Percentiles rank a stretch among this genome's conserved stretches.
phyloP scores from a whole-genome alignment of 78 protist species.

The Dictyostelium citrinum region DNA sequence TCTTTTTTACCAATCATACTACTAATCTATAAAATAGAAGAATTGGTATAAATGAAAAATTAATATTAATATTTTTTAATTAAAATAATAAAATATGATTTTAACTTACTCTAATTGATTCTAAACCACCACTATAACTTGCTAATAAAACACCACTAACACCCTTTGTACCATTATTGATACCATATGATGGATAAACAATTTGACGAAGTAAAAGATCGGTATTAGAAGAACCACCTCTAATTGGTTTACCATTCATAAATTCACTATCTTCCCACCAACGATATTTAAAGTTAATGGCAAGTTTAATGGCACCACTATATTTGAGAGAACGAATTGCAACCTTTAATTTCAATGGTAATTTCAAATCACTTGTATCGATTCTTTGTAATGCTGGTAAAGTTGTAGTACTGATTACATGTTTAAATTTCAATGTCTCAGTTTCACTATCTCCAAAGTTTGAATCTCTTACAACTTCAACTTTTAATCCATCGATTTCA shows the following conservation, averaged over 20 bases:
- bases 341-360: not conserved
- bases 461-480: not conserved
- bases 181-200: conserved; percentile 51
- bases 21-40: not conserved
- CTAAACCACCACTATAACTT: conserved; percentile 11
- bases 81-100: too few species aligned
- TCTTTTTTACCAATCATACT: not conserved
- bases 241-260: conserved; percentile 34
- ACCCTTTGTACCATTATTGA: not conserved
- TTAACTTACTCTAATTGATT: not conserved
- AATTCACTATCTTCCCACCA: conserved; percentile 47
- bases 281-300: not conserved
- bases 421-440: not conserved
- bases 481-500: not conserved
- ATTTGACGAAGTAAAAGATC: conserved; percentile 44
- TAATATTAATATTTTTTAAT: too few species aligned
- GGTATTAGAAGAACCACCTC: conserved; percentile 11
- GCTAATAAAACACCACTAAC: not conserved
- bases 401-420: conserved; percentile 12
- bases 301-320: not conserved
- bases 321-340: conserved; percentile 19
- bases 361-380: not conserved
- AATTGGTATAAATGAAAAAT: too few species aligned
- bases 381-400: conserved; percentile 13
- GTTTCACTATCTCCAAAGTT: not conserved